Base-by-base conservation (phyloP, 2,329 filamentous ascomycete species). In the Scedosporium apiospermum region DNA sequence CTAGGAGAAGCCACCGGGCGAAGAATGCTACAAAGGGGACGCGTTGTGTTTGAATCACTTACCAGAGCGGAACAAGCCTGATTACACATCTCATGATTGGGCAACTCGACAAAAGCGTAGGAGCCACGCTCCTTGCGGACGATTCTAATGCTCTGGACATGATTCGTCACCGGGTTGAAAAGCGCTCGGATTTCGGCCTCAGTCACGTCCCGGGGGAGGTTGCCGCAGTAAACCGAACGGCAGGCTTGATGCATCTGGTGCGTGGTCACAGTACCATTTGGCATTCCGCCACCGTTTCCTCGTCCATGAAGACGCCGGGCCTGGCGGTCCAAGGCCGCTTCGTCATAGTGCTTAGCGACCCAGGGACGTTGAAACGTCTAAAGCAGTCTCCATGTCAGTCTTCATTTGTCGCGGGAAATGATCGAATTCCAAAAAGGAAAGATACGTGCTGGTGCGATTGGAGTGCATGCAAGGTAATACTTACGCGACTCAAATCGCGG, bases 401-500 rank as follows among this genome's bases (percentile, higher is more conserved):
- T 38, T 38, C 2, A 14, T 38, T 38, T 38, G 5, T 38, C 10
- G 34, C 34, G 2, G 10, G 34, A 38, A 6, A 38, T 38, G 34
- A 38, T 12, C 34, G 12, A 38, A 14, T 38, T 38, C 34, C 34
- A 38, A 4, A 12, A 38, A 38, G 10, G 34, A 38, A 38, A 38
- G 9, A 14, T 38, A 10, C 34, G 34, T 38, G 10, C 10, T 38
- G 34, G 34, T 38, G 34, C 3, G 21, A 9, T 10, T 49, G 65
- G 58, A 38, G 57, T 63, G 7, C 1, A 2, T 18, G 18, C 41
- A 62, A 16, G 12, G 16, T n/a, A 46, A 30, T 3, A 71, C 80
- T 74, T 72, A 83, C 82, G 27, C 72, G 68, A 34, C 78, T 72
- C 4, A 83, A 76, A 63, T 83, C 77, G 23, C 83, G 77, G 26